These are phyloP conservation scores for Panicum miliaceum DNA, from an alignment of 176 grass and related monocot genomes.

Conservation along the genomic window DNA sequence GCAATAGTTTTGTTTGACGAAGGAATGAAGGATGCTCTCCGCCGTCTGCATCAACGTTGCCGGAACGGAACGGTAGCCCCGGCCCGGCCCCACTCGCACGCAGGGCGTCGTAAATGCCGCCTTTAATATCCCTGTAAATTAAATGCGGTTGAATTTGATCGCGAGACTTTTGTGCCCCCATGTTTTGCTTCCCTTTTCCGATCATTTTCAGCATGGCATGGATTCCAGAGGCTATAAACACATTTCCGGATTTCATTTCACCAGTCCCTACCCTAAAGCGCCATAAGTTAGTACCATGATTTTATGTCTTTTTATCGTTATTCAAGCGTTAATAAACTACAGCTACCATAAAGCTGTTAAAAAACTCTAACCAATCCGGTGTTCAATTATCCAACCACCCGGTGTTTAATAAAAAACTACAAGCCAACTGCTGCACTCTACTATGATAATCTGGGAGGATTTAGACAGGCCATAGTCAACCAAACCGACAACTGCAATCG, in stretches of 20 bases:
- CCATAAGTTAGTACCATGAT: too few species aligned
- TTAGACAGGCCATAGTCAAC: background rate
- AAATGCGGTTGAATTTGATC: background rate
- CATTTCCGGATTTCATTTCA: background rate
- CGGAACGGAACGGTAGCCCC: background rate
- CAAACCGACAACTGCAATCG: background rate
- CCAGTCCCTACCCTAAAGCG: background rate
- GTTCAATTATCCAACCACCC: too few species aligned
- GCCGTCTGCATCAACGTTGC: background rate
- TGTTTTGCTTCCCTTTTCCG: background rate
- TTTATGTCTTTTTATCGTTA: too few species aligned
- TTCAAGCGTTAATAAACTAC: too few species aligned
- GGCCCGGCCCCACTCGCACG: background rate
- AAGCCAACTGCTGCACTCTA: too few species aligned
- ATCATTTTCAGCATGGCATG: background rate
- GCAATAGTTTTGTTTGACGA: constrained; percentile 16
- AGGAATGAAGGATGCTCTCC: background rate
- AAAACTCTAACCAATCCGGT: too few species aligned
- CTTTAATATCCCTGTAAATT: background rate
- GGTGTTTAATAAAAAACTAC: too few species aligned
- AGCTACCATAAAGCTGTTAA: too few species aligned
- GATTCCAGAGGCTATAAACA: background rate
- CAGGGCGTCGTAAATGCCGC: constrained; percentile 1
- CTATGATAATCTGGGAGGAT: too few species aligned
- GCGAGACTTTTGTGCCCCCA: background rate